Evolutionary conservation across 345 rosid species (phyloP), one percentile per base, ranked within the genome.

Genomic region (Eutrema japonicum): DNA sequence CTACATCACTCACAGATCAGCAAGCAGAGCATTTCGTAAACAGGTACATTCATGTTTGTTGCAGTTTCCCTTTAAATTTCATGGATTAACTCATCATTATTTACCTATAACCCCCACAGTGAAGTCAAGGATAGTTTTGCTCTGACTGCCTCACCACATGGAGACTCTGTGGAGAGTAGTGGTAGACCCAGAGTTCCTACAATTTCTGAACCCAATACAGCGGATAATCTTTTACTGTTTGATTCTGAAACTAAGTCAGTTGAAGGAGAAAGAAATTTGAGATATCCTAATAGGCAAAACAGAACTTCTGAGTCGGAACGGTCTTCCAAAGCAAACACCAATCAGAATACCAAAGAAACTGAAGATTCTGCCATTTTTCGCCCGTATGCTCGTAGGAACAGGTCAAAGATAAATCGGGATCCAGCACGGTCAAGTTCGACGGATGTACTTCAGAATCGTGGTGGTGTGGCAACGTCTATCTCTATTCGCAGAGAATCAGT

Each of bases 361-460:
- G 99, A 96, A 84, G 99, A 96, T 86, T 96, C 99, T 70, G 97
- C 96, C 63, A 90, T 92, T 81, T 84, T 92, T 70, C 98, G 96
- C 41, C 96, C 99, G 5, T 96, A 96, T 84, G 95, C 95, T 79
- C 85, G 99, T 73, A 90, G 99, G 82, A 86, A 96, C 67, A 85
- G 99, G 84, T 89, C 97, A 41, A 85, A 86, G 82, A 82, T 84
- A 57, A 96, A 84, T 70, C 92, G 95, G 71, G 98, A 93, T 79
- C 84, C 85, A 73, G 87, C 87, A 62, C 87, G 93, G 73, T 87
- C 93, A 65, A 84, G 89, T 82, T 89, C 97, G 42, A 81, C 82
- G 35, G 99, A 90, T 76, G 58, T 85, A 62, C 78, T 67, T 82
- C 96, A 87, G 72, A 80, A 79, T 79, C 92, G 87, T 78, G 89